phyloP scores from a whole-genome alignment of 805 yeast genomes.

The Ogataea wickerhamii region DNA sequence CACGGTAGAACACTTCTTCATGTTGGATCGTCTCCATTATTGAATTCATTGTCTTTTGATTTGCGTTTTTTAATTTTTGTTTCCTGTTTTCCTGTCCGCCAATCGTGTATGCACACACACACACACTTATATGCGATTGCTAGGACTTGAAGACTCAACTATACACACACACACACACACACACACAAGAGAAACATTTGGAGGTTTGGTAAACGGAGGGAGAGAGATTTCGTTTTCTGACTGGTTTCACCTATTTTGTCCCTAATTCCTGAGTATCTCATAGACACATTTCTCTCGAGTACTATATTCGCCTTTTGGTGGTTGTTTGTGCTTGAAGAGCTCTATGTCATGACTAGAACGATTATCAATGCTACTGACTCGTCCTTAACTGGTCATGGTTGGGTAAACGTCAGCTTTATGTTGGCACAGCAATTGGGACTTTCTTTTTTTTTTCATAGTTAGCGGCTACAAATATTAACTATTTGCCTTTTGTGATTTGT shows the following conservation, averaged over 20 bases:
- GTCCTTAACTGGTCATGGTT: conserved; percentile 13
- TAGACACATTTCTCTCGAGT: too few relatives aligned
- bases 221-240: conserved; percentile 18
- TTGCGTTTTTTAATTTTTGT: too few relatives aligned
- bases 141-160: conserved; percentile 3
- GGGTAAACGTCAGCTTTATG: conserved; percentile 4
- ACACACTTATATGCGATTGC: conserved; percentile 4
- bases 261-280: too few relatives aligned
- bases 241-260: neutral
- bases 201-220: conserved; percentile 16
- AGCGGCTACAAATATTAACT: neutral
- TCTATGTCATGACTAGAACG: neutral
- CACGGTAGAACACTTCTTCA: too few relatives aligned
- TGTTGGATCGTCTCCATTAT: too few relatives aligned
- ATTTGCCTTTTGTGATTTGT: too few relatives aligned
- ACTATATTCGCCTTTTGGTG: neutral
- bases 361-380: conserved; percentile 4
- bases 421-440: conserved; percentile 4
- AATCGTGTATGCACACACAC: conserved; percentile 10
- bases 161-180: conserved; percentile 14
- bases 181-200: conserved; percentile 8
- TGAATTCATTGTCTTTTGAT: too few relatives aligned
- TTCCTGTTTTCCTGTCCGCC: conserved; percentile 2
- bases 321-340: neutral
- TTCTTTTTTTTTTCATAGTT: conserved; percentile 4